phyloP scores from a whole-genome alignment of 371 early-diverging fungal genomes.

The Mortierella polycephala region DNA sequence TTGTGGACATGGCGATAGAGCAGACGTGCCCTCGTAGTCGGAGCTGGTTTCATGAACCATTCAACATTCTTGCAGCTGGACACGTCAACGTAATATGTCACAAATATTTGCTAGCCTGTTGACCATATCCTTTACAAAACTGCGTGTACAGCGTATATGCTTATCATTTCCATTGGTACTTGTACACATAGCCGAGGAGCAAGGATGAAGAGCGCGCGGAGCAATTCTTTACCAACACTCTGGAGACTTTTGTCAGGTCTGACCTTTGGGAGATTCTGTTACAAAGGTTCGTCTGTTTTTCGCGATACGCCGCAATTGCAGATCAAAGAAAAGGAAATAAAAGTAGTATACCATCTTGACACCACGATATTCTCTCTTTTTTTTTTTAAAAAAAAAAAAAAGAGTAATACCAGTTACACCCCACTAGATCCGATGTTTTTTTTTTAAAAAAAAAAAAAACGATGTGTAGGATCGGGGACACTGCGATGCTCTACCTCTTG shows the following conservation, averaged over 20 bases:
- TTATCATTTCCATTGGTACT: too few relatives aligned
- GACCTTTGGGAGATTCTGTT: constrained; percentile 23
- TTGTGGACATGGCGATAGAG: constrained; percentile 26
- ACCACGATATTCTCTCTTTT: background rate
- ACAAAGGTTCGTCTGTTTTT: constrained; percentile 12
- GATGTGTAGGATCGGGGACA: constrained; percentile 31
- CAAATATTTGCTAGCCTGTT: background rate
- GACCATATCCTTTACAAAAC: too few relatives aligned
- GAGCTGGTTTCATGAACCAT: constrained; percentile 9
- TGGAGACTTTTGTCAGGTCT: constrained; percentile 26
- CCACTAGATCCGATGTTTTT: background rate
- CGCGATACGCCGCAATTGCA: too few relatives aligned
- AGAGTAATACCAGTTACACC: background rate
- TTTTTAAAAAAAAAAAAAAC: background rate
- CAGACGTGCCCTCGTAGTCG: constrained; percentile 11
- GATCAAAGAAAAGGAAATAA: too few relatives aligned
- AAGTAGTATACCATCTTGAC: too few relatives aligned
- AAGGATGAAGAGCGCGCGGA: constrained; percentile 4
- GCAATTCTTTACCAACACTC: constrained; percentile 17
- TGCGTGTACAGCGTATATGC: too few relatives aligned
- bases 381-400: background rate
- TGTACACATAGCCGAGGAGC: constrained; percentile 4
- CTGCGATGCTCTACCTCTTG: constrained; percentile 37
- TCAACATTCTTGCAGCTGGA: constrained; percentile 33
- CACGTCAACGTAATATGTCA: constrained; percentile 19